A percentile compares a stretch with the other conserved stretches of the same genome.
phyloP scores from a whole-genome alignment of 2,329 filamentous ascomycete genomes.

The Ophiostoma quercus region DNA sequence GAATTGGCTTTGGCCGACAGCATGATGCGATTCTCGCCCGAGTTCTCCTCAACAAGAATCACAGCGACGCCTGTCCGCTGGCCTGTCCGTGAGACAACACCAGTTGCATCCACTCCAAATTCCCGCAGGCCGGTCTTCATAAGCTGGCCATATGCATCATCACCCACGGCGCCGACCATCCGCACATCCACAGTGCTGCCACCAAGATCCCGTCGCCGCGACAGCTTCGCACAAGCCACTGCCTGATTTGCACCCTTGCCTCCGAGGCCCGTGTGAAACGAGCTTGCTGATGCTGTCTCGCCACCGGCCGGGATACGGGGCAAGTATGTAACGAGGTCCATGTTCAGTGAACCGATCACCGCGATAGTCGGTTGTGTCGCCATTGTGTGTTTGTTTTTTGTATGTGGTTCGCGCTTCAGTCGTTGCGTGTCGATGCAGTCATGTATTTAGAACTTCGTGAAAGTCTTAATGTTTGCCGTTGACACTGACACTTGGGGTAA shows the following conservation, averaged over 20 bases:
- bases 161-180: slow-evolving; percentile 73
- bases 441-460: background rate
- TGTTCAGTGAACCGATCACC: slow-evolving; percentile 88
- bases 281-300: slow-evolving; percentile 77
- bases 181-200: slow-evolving; percentile 43
- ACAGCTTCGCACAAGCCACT: slow-evolving; percentile 78
- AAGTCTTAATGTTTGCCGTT: background rate
- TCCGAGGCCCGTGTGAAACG: slow-evolving; percentile 74
- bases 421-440: background rate
- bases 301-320: slow-evolving; percentile 75
- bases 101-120: slow-evolving; percentile 57
- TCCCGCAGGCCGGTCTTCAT: slow-evolving; percentile 54
- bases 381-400: background rate
- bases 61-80: slow-evolving; percentile 67
- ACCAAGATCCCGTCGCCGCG: slow-evolving; percentile 45
- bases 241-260: slow-evolving; percentile 97
- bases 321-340: slow-evolving; percentile 85
- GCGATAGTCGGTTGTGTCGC: slow-evolving; percentile 54
- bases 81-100: slow-evolving; percentile 42
- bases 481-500: background rate
- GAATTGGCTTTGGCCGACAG: slow-evolving; percentile 67
- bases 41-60: slow-evolving; percentile 68
- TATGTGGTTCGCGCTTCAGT: background rate
- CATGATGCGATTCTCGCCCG: slow-evolving; percentile 72
- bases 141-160: slow-evolving; percentile 58